phyloP scores from a whole-genome alignment of 2,329 filamentous ascomycete species.

The Trichoderma hamatum region DNA sequence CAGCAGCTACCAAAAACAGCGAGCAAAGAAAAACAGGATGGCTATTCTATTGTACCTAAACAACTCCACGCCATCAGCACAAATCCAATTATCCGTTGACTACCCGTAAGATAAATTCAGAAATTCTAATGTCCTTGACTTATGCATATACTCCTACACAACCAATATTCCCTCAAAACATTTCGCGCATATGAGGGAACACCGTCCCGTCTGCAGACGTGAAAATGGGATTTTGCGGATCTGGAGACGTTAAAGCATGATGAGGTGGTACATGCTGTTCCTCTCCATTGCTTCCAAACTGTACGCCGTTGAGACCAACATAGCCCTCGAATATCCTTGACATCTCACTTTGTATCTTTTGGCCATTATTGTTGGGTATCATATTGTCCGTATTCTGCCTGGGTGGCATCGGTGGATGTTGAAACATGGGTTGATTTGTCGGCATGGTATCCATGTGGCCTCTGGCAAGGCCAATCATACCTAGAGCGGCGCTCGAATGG shows the following conservation, averaged over 20 bases:
- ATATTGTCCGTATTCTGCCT: conserved; percentile 26
- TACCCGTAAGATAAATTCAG: background rate
- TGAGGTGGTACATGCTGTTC: conserved; percentile 33
- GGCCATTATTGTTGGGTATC: conserved; percentile 47
- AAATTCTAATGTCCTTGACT: background rate
- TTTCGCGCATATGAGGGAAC: conserved; percentile 43
- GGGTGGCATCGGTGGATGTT: conserved; percentile 30
- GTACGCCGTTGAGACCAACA: conserved; percentile 42
- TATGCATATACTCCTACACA: background rate
- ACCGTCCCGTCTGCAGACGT: conserved; percentile 38
- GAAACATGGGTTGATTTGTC: conserved; percentile 35
- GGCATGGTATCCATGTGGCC: conserved; percentile 39
- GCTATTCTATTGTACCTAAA: background rate
- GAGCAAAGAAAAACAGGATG: background rate
- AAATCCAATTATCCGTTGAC: background rate
- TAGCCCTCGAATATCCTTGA: conserved; percentile 50
- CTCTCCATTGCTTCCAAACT: conserved; percentile 35
- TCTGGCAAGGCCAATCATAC: conserved; percentile 58
- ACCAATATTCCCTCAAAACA: conserved; percentile 38
- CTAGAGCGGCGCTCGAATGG: conserved; percentile 55
- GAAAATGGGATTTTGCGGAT: conserved; percentile 33
- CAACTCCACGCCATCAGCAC: no score
- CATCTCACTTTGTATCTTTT: conserved; percentile 58
- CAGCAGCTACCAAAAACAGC: background rate
- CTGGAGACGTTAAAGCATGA: conserved; percentile 33